Base-by-base conservation (phyloP, 1,284 basidiomycete species). In the Psilocybe mexicana region DNA sequence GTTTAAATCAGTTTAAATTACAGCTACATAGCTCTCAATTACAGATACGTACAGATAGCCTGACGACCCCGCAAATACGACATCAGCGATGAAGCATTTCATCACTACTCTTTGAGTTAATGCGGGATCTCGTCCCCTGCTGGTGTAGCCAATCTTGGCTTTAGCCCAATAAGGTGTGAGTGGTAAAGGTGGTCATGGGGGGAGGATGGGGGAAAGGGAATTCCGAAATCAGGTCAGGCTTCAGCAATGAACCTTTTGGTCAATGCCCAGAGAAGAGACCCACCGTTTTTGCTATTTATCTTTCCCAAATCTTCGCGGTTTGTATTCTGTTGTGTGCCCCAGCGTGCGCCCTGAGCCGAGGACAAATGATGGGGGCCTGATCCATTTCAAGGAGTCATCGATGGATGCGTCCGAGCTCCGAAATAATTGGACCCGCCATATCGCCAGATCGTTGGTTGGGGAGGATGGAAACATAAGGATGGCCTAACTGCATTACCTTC, bases 351-450 rank as follows among this genome's bases (percentile, higher is more conserved):
- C 63, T 64, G 60, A 62, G 30, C 61, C 58, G 58, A 60, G 43
- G 58, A 53, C 61, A 57, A 60, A 57, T 65, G 63, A 63, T 65
- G 61, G 56, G 60, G 61, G 46, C 63, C 63, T 62, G 59, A 61
- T 59, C 55, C 44, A 55, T 58, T 50, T 46, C 47, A 55, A 54
- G 38, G 54, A 28, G 54, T 43, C 58, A 54, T 60, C 45, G 44
- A 49, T 38, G 38, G 18, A 57, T 44, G 57, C 5, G 12, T 40
- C 36, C 7, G 38, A 26, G 18, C 18, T 14, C 35, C 2, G 14
- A 18, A 12, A 43, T 14, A 35, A 12, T 4, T 43, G 36, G 50
- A 43, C 38, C 18, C 43, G 50, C 10, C 12, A 49, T 23, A 36
- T 33, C 10, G 28, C 18, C n/a, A 46, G 35, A 6, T 36, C 6